Evolutionary conservation across 495 filamentous ascomycete species (phyloP), one percentile per base, ranked within the genome.

Genomic region (Xylaria palmicola): DNA sequence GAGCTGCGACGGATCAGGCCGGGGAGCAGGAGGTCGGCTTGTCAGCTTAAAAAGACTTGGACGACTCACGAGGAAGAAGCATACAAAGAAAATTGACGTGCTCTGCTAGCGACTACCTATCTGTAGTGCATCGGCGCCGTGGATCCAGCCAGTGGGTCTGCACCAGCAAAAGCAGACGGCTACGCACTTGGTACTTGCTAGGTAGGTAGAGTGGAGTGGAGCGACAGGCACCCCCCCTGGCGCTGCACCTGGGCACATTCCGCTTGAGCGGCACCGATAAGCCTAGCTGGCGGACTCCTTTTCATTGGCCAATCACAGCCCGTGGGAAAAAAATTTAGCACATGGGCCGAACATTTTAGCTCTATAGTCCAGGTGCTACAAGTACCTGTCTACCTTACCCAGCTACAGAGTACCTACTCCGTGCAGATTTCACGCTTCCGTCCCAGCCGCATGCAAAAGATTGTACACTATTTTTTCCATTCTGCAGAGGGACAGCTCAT

Each of bases 201-300:
- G 27, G 17, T 13, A n/a, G 32, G 47, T 50, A 27, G 47, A 17
- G 24, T 20, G 17, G 13, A 49, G 45, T 29, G 45, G 45, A 9
- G 47, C 29, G 45, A 27, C 45, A 22, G 34, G 48, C 13, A 13
- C n/a, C n/a, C 27, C 47, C 48, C 48, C 29, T n/a, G 48, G 9
- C 29, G 17, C 48, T 51, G n/a, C n/a, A n/a, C n/a, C n/a, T n/a
- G n/a, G n/a, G n/a, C n/a, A n/a, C n/a, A 34, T 51, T 51, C 48
- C 48, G 48, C 48, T 32, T 17, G 48, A 26, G 48, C 48, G 48
- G 48, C 48, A 20, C 26, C 47, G 27, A 51, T 51, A 51, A 51
- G 48, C 47, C 47, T 50, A n/a, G 45, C 24, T 49, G 45, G 4
- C 19, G 5, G 27, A 30, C 24, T 30, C 9, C n/a, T n/a, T n/a